Evolutionary conservation across 2,329 filamentous ascomycete genomes (phyloP), one percentile per base, ranked within the genome.

Genomic region (Rutstroemia sydowiana): DNA sequence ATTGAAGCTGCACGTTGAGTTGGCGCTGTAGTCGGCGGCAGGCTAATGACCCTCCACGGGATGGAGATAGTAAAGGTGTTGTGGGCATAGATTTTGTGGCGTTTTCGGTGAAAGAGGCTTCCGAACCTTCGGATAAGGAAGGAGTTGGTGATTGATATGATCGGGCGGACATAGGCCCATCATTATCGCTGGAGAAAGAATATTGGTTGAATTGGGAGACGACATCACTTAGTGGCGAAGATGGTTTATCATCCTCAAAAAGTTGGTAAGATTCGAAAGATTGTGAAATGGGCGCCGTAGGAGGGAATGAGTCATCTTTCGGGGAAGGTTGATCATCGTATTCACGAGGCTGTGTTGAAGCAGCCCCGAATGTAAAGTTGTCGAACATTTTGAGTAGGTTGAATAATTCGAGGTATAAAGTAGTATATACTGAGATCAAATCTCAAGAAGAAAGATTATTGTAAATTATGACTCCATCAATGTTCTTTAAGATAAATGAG

Each of bases 1-100:
- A 50, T 36, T 55, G 55, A 5, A 57, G 51, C 30, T 57, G 53
- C 3, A 53, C 42, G 23, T 57, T 55, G 13, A 57, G 13, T 28
- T 57, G 55, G 14, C 55, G 51, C 40, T 56, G 55, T 10, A 52
- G 41, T 23, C 55, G 44, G 7, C 55, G 50, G 30, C 51, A 54
- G n/a, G 51, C 40, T 39, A 41, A 23, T 3, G 48, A 18, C 3
- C 40, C 44, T 2, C n/a, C 34, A 2, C 41, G 23, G 8, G 36
- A 28, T 9, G 48, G 48, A 18, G 48, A 30, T 9, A 41, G 42
- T 30, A 31, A 31, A 11, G 49, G 49, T 23, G 44, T 48, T 14
- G 28, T 48, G 8, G 49, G 44, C 13, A 52, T 34, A 9, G 49
- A 52, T 30, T 28, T 44, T 28, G 49, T 52, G 28, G 49, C 9